Base-by-base conservation (phyloP, 768 basidiomycete genomes). In the Lactifluus rugatus region DNA sequence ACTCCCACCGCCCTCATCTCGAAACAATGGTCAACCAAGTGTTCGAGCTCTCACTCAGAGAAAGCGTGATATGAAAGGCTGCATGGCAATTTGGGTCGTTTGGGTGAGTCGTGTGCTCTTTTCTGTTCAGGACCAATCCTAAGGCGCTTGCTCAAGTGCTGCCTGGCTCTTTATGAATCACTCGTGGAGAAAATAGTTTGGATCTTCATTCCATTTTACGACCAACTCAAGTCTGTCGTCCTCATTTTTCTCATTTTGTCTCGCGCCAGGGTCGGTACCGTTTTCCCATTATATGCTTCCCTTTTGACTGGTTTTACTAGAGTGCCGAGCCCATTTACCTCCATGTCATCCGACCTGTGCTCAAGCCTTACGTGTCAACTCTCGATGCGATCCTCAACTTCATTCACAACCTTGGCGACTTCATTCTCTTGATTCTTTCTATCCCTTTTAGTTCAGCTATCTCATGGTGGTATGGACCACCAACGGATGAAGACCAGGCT, bases 261-360 rank as follows among this genome's bases (percentile, higher is more conserved):
- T 58, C 82, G 89, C 53, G 82, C 89, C 58, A 75, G 84, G 70
- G 89, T 87, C 67, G 58, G 58, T 66, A 31, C 26, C 19, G 9
- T 28, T 10, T 36, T 14, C 44, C 17, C 0, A 3, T 52, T 21
- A 26, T 28, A 31, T 28, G 19, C 25, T 21, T 9, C 23, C 21
- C 21, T 25, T 10, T 50, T 64, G 54, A 64, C 42, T 28, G 23
- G 3, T 26, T 48, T 46, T 16, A 54, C 7, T 64, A 93, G 90
- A 89, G 88, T 26, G 87, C 91, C 28, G 91, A 93, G 70, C 91
- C 90, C 7, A 79, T 93, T 46, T 89, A 81, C 65, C 75, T 93
- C 19, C 87, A 93, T 68, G 70, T 91, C 55, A 77, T 93, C 11
- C 86, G 90, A 19, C 90, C 91, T 16, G 66, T 87, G 32, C 69